phyloP scores from a whole-genome alignment of 495 filamentous ascomycete species.

The Endocarpon pusillum region DNA sequence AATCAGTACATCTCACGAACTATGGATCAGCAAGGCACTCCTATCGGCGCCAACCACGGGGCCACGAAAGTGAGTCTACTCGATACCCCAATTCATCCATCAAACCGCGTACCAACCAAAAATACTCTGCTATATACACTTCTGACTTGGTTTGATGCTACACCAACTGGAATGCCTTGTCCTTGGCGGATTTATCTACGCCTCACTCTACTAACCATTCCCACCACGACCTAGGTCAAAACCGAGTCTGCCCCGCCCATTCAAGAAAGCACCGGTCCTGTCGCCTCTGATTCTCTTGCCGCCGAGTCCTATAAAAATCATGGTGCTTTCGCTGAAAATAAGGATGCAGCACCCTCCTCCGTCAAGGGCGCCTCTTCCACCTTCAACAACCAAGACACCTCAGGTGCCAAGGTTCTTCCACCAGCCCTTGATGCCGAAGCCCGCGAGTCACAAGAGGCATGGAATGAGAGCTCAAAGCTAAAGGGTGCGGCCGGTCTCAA shows the following conservation, averaged over 20 bases:
- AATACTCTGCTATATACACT: too few relatives aligned
- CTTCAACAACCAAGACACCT: slow-evolving; percentile 38
- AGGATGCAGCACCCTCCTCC: slow-evolving; percentile 28
- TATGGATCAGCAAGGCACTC: slow-evolving; percentile 35
- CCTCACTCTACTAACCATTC: too few relatives aligned
- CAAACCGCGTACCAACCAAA: too few relatives aligned
- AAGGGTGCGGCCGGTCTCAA: slow-evolving; percentile 11
- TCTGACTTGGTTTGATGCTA: too few relatives aligned
- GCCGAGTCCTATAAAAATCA: slow-evolving; percentile 37
- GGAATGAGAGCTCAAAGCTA: slow-evolving; percentile 11
- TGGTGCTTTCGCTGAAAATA: slow-evolving; percentile 36
- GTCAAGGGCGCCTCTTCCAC: slow-evolving; percentile 32
- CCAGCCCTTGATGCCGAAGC: slow-evolving; percentile 29
- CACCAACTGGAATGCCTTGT: too few relatives aligned
- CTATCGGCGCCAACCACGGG: slow-evolving; percentile 18
- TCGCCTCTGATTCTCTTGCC: slow-evolving; percentile 47
- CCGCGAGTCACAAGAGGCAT: slow-evolving; percentile 28
- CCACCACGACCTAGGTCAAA: slow-evolving; percentile 16
- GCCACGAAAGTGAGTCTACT: slow-evolving; percentile 27
- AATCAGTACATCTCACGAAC: too few relatives aligned
- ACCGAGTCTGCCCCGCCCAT: slow-evolving; percentile 33
- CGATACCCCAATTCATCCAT: too few relatives aligned
- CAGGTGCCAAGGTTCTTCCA: slow-evolving; percentile 30
- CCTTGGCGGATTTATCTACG: too few relatives aligned
- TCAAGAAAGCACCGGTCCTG: slow-evolving; percentile 35